Conservation (phyloP, 805 yeast species). For the Starmerella stellata region DNA sequence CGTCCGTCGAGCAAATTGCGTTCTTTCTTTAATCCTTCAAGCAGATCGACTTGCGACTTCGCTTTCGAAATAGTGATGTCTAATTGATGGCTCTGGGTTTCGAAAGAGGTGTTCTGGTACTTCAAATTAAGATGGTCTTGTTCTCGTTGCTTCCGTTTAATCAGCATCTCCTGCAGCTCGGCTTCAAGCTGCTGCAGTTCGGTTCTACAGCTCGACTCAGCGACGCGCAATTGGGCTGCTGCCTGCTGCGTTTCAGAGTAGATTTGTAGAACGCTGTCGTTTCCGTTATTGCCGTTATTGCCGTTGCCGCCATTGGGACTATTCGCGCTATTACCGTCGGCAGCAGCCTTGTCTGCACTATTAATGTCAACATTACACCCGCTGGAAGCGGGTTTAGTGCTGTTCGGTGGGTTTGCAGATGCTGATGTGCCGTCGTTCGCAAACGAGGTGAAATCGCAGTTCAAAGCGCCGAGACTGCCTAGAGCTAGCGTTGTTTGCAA, state of each 20-base stretch:
- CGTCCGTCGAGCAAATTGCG: not conserved
- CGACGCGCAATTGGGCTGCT: not conserved
- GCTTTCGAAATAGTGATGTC: not conserved
- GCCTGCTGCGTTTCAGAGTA: not conserved
- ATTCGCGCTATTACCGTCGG: not conserved
- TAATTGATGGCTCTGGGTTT: not conserved
- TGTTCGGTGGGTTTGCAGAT: no score
- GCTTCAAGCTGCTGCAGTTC: conserved; percentile 1
- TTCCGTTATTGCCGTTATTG: no score
- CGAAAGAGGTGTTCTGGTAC: not conserved
- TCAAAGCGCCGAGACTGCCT: no score
- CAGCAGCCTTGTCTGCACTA: no score
- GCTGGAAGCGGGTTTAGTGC: no score
- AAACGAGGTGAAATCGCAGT: no score
- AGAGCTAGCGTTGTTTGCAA: not conserved
- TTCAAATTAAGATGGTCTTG: not conserved
- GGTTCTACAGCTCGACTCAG: not conserved
- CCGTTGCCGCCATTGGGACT: no score
- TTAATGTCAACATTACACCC: no score
- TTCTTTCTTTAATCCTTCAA: not conserved
- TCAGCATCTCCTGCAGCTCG: not conserved
- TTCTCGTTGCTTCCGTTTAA: not conserved
- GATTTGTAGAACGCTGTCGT: not conserved
- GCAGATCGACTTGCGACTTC: not conserved
- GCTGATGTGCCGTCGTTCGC: no score